These are phyloP conservation scores for Coemansia sp. DNA, from an alignment of 192 early-diverging fungal genomes.

Conservation along the genomic window DNA sequence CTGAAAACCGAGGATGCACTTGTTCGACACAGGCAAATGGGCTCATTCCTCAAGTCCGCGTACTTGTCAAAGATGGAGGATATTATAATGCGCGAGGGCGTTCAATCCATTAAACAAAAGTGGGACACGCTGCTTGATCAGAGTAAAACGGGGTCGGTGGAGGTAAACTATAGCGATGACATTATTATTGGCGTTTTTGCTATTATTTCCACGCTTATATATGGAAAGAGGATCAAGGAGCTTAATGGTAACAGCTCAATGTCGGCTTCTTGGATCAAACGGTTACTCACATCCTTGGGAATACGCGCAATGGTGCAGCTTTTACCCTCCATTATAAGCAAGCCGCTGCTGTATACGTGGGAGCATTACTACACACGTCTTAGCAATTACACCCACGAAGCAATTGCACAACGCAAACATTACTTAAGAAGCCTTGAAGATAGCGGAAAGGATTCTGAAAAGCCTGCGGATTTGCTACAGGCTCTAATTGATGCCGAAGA, in stretches of 20 bases:
- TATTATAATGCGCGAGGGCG: conserved; percentile 30
- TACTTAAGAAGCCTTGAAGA: conserved; percentile 1
- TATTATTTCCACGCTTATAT: conserved; percentile 30
- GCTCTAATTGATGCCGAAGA: conserved; percentile 39
- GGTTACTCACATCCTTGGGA: conserved; percentile 16
- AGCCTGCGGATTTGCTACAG: conserved; percentile 29
- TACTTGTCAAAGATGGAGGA: conserved; percentile 35
- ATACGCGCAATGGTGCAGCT: conserved; percentile 26
- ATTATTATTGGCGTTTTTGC: conserved; percentile 28
- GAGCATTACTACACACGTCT: conserved; percentile 21
- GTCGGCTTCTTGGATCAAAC: conserved; percentile 24
- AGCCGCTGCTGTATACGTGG: conserved; percentile 15
- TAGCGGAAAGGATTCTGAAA: neutral
- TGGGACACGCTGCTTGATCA: conserved; percentile 27
- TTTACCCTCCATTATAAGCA: conserved; percentile 14
- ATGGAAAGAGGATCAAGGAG: conserved; percentile 27
- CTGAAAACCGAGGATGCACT: conserved; percentile 21
- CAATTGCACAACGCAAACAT: conserved; percentile 12
- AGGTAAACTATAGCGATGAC: conserved; percentile 36
- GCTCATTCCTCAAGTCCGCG: conserved; percentile 22
- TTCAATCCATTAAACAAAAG: conserved; percentile 25
- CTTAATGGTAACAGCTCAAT: conserved; percentile 11
- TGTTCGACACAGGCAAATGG: conserved; percentile 27
- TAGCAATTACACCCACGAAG: conserved; percentile 22
- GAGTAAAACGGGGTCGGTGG: conserved; percentile 12